Conservation (phyloP, 768 basidiomycete genomes). For the Leccinum arenicola region DNA sequence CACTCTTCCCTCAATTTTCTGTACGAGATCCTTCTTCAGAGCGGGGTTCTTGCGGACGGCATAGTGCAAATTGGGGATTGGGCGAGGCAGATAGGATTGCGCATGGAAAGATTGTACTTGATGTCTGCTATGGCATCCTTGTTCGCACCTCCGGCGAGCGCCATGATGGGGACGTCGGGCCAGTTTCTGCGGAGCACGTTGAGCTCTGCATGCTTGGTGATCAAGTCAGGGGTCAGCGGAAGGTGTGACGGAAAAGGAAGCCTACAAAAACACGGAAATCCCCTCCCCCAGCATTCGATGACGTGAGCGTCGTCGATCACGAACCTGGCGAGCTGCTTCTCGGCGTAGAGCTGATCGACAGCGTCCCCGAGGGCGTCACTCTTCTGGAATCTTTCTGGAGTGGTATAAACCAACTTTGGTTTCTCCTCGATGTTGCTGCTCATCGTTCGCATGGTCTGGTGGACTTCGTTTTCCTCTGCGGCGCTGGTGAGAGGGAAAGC, state of each 20-base stretch:
- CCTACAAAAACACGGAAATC: conserved; percentile 82
- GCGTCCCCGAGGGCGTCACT: conserved; percentile 54
- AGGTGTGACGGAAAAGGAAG: conserved; percentile 5
- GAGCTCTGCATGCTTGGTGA: conserved; percentile 62
- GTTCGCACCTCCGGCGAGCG: conserved; percentile 93
- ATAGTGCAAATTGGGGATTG: conserved; percentile 91
- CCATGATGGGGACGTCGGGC: conserved; percentile 88
- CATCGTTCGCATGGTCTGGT: conserved; percentile 43
- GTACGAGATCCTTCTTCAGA: conserved; percentile 41
- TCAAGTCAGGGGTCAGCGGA: conserved; percentile 12
- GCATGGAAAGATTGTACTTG: conserved; percentile 63
- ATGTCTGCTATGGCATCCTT: conserved; percentile 77
- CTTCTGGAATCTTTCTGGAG: conserved; percentile 83
- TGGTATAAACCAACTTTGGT: conserved; percentile 79
- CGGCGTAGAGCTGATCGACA: conserved; percentile 53
- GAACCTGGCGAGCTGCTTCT: conserved; percentile 72
- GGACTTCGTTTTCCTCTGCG: conserved; percentile 39
- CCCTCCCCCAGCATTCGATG: conserved; percentile 88
- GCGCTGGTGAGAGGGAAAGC: conserved; percentile 70
- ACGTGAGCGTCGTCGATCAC: conserved; percentile 97
- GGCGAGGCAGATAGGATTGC: conserved; percentile 52
- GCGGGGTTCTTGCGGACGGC: conserved; percentile 50
- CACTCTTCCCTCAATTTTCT: conserved; percentile 66
- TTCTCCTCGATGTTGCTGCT: conserved; percentile 37
- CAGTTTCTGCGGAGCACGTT: conserved; percentile 68